Conservation (phyloP, 768 basidiomycete species). For the Pseudohyphozyma bogoriensis region DNA sequence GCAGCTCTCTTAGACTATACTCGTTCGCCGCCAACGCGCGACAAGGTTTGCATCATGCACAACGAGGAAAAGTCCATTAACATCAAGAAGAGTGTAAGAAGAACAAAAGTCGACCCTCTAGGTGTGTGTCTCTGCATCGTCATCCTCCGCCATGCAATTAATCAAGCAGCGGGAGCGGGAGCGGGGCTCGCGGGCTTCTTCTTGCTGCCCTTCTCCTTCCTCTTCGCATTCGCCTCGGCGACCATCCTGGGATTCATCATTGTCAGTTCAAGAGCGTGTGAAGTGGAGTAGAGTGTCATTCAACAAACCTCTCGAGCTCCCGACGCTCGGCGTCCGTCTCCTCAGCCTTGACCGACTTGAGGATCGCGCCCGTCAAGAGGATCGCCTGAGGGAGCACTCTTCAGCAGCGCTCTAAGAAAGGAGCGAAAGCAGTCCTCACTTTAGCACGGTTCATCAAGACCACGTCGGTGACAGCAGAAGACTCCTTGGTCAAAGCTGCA, state of each 20-base stretch:
- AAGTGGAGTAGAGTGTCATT: neutral
- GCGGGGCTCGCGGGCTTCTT: neutral
- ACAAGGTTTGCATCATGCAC: too few species aligned
- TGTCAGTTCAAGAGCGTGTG: neutral
- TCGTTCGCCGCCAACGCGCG: too few species aligned
- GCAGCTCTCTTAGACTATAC: too few species aligned
- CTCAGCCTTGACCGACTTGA: constrained; percentile 74
- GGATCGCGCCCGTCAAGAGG: constrained; percentile 78
- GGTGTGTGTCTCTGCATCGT: too few species aligned
- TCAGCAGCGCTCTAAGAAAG: neutral
- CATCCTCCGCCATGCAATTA: too few species aligned
- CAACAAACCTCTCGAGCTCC: constrained; percentile 76
- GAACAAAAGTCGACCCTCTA: too few species aligned
- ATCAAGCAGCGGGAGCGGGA: neutral
- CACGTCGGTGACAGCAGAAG: constrained; percentile 55
- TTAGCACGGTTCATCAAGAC: constrained; percentile 74
- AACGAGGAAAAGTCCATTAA: too few species aligned
- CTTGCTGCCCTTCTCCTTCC: constrained; percentile 16
- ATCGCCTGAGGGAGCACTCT: constrained; percentile 50
- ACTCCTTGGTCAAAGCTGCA: constrained; percentile 49
- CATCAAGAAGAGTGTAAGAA: too few species aligned
- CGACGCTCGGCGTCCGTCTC: constrained; percentile 87
- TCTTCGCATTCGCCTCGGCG: neutral
- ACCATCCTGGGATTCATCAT: neutral
- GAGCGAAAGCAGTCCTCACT: constrained; percentile 42